Evolutionary conservation across 2,329 filamentous ascomycete species (phyloP).

Genomic region (Aspergillus transmontanensis): DNA sequence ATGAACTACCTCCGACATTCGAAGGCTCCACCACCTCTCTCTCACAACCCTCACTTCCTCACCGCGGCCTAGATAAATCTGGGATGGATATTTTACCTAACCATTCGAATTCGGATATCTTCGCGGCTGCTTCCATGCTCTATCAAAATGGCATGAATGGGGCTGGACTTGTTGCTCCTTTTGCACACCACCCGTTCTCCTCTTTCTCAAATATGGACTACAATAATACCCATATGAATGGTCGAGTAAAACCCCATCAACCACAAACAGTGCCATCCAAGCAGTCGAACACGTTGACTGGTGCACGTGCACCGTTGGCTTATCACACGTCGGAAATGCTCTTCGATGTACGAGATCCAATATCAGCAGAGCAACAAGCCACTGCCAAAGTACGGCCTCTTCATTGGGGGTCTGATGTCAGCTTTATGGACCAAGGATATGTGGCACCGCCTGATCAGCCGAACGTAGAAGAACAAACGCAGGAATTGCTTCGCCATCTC

Average conservation of each 20-base stretch:
- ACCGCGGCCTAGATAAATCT: conserved; percentile 30
- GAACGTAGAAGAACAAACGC: conserved; percentile 59
- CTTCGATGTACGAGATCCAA: conserved; percentile 39
- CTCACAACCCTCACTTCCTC: conserved; percentile 52
- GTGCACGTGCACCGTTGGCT: conserved; percentile 30
- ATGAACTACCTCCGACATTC: conserved; percentile 64
- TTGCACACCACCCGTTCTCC: conserved; percentile 33
- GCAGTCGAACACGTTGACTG: conserved; percentile 17
- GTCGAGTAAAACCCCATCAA: conserved; percentile 22
- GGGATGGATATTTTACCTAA: conserved; percentile 26
- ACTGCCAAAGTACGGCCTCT: conserved; percentile 48
- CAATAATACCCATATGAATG: conserved; percentile 17
- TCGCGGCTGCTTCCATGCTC: conserved; percentile 58
- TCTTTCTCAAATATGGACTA: conserved; percentile 27
- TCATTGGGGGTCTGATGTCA: conserved; percentile 70
- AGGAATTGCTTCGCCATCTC: conserved; percentile 59
- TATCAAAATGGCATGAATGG: conserved; percentile 40
- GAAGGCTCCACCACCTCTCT: conserved; percentile 68
- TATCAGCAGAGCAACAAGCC: conserved; percentile 39
- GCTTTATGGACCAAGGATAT: conserved; percentile 64
- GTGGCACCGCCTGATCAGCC: conserved; percentile 60
- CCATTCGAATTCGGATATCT: conserved; percentile 51
- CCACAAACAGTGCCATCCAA: conserved; percentile 17
- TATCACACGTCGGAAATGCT: conserved; percentile 43
- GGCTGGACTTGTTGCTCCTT: conserved; percentile 31